phyloP scores from a whole-genome alignment of 2,329 filamentous ascomycete genomes.

The Fusarium ramigenum region DNA sequence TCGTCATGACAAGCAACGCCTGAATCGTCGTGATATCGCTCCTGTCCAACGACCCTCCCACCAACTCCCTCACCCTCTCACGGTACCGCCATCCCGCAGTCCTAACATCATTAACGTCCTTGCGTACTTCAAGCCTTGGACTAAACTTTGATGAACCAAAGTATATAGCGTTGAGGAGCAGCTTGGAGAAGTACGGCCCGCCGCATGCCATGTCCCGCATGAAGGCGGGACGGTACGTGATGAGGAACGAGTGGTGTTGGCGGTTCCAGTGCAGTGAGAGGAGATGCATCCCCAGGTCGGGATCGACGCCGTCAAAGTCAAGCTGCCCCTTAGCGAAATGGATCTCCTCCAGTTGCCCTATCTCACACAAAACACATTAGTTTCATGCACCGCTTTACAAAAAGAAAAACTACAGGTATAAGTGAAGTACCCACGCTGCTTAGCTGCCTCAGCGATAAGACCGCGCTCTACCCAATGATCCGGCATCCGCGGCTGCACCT shows the following conservation, averaged over 20 bases:
- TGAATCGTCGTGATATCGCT: slow-evolving; percentile 65
- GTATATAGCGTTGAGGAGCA: slow-evolving; percentile 65
- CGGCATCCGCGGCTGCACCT: slow-evolving; percentile 40
- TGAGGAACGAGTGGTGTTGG: slow-evolving; percentile 55
- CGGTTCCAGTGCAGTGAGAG: slow-evolving; percentile 63
- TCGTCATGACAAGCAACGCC: slow-evolving; percentile 61
- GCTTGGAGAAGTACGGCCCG: slow-evolving; percentile 66
- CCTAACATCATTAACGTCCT: slow-evolving; percentile 55
- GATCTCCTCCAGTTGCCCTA: slow-evolving; percentile 59
- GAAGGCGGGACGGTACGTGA: slow-evolving; percentile 63
- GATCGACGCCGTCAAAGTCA: slow-evolving; percentile 65
- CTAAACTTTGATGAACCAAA: slow-evolving; percentile 55
- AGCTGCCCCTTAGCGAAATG: slow-evolving; percentile 56
- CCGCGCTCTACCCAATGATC: slow-evolving; percentile 56
- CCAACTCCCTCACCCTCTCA: slow-evolving; percentile 55
- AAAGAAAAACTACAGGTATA: slow-evolving; percentile 1
- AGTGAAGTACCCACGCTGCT: slow-evolving; percentile 28
- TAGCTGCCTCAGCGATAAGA: slow-evolving; percentile 43
- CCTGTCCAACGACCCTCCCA: slow-evolving; percentile 56
- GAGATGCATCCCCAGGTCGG: slow-evolving; percentile 61
- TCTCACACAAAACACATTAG: background rate
- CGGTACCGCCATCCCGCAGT: slow-evolving; percentile 60
- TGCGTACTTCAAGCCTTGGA: slow-evolving; percentile 55
- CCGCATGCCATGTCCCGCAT: slow-evolving; percentile 62
- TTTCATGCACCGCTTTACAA: background rate